Evolutionary conservation across 352 stramenopile genomes (phyloP).

Genomic region (Phytopythium helicoides): DNA sequence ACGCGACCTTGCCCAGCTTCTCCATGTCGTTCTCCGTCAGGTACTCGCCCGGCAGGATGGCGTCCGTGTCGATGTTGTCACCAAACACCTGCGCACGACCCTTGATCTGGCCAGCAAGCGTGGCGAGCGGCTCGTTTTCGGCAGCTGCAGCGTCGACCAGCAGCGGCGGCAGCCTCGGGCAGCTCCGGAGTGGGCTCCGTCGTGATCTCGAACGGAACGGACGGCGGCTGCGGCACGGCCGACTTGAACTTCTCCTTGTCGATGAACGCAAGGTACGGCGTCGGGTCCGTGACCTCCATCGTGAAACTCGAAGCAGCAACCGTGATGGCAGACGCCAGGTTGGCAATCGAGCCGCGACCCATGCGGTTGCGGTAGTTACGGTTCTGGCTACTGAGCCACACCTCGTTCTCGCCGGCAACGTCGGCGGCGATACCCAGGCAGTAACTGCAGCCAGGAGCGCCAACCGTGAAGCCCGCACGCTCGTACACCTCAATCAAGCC

Average conservation of each 20-base stretch:
- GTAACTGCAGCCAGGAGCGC: slow-evolving; percentile 76
- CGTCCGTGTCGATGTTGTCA: slow-evolving; percentile 90
- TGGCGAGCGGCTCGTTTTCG: slow-evolving; percentile 24
- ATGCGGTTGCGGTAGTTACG: slow-evolving; percentile 89
- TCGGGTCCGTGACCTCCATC: slow-evolving; percentile 79
- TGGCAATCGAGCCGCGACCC: slow-evolving; percentile 77
- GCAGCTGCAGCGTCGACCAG: slow-evolving; percentile 21
- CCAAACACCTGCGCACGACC: slow-evolving; percentile 79
- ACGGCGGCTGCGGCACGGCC: slow-evolving; percentile 48
- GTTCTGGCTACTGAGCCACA: slow-evolving; percentile 84
- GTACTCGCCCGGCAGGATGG: slow-evolving; percentile 81
- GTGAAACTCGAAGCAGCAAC: slow-evolving; percentile 81
- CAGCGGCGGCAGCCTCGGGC: slow-evolving; percentile 22
- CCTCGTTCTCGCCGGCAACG: slow-evolving; percentile 76
- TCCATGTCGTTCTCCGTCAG: slow-evolving; percentile 86
- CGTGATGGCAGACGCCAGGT: slow-evolving; percentile 77
- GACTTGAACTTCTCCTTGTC: slow-evolving; percentile 65
- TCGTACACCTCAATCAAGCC: slow-evolving; percentile 79
- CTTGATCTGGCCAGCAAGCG: slow-evolving; percentile 52
- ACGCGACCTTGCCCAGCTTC: slow-evolving; percentile 78
- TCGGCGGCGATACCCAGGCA: slow-evolving; percentile 83
- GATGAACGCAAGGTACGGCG: slow-evolving; percentile 70
- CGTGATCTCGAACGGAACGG: slow-evolving; percentile 33
- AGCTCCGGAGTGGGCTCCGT: slow-evolving; percentile 58
- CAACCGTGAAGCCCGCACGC: slow-evolving; percentile 73